Percentiles rank a stretch among this genome's conserved stretches.
Conservation (phyloP, 176 grass and related monocot genomes). For the Raddia guianensis region DNA sequence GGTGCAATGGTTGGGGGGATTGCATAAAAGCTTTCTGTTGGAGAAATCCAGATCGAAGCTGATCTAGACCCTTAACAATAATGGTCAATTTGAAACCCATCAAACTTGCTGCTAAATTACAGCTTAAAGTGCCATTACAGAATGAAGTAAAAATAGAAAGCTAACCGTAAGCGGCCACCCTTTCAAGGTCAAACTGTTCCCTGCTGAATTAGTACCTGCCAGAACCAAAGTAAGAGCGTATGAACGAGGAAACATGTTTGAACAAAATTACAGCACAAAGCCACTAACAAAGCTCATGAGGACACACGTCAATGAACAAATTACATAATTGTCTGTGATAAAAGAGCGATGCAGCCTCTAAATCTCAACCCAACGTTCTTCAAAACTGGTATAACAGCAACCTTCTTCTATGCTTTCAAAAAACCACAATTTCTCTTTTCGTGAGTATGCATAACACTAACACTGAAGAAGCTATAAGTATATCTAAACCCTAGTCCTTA, state of each 20-base stretch:
- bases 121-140: slow-evolving; percentile 23
- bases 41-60: slow-evolving; percentile 78
- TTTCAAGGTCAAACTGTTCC: slow-evolving; percentile 81
- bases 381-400: background rate
- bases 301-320: background rate
- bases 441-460: background rate
- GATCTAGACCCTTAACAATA: slow-evolving; percentile 71
- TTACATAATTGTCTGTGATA: background rate
- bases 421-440: background rate
- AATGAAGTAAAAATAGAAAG: slow-evolving; percentile 41
- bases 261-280: background rate
- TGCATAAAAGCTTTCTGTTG: slow-evolving; percentile 81
- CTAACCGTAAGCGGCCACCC: slow-evolving; percentile 72
- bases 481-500: background rate
- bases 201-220: slow-evolving; percentile 61
- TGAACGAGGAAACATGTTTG: background rate
- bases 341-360: background rate
- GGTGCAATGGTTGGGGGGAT: slow-evolving; percentile 66
- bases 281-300: background rate
- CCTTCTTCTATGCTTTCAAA: background rate
- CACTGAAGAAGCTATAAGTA: background rate
- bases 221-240: slow-evolving; percentile 20
- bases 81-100: slow-evolving; percentile 15
- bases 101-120: slow-evolving; percentile 26
- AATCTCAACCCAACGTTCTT: background rate